Conservation (phyloP, 768 basidiomycete species). For the Trametes punicea region DNA sequence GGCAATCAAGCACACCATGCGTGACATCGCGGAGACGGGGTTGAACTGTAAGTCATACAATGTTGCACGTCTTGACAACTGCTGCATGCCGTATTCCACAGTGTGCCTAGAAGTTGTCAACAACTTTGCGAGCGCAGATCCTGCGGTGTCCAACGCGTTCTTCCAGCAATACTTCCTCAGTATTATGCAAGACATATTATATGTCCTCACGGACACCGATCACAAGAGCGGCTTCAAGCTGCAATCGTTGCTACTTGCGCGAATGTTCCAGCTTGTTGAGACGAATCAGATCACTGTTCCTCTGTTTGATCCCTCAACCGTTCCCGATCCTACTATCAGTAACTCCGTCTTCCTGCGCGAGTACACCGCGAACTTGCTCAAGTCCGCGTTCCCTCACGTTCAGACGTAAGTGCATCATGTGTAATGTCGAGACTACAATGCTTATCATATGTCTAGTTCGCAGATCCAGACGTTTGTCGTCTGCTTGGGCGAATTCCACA, state of each 20-base stretch:
- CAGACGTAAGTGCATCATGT: constrained; percentile 57
- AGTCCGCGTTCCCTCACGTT: constrained; percentile 89
- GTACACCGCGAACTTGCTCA: constrained; percentile 83
- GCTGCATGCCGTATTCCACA: constrained; percentile 27
- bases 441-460: constrained; percentile 40
- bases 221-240: constrained; percentile 99
- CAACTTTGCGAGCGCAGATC: constrained; percentile 85
- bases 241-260: constrained; percentile 87
- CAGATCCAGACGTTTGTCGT: constrained; percentile 71
- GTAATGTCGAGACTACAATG: neutral
- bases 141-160: constrained; percentile 81
- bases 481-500: constrained; percentile 67
- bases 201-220: constrained; percentile 94
- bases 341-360: constrained; percentile 81
- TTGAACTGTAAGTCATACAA: constrained; percentile 55
- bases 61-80: neutral
- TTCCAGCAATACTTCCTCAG: constrained; percentile 96
- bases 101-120: constrained; percentile 94
- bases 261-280: constrained; percentile 92
- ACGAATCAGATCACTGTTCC: constrained; percentile 75
- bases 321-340: constrained; percentile 64
- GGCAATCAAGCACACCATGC: constrained; percentile 99
- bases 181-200: constrained; percentile 94
- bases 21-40: constrained; percentile 93
- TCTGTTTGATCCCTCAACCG: constrained; percentile 75